Percentiles rank a stretch among this genome's conserved stretches.
phyloP scores from a whole-genome alignment of 225 moss, liverwort and hornwort genomes.

The Pseudoscleropodium purum region DNA sequence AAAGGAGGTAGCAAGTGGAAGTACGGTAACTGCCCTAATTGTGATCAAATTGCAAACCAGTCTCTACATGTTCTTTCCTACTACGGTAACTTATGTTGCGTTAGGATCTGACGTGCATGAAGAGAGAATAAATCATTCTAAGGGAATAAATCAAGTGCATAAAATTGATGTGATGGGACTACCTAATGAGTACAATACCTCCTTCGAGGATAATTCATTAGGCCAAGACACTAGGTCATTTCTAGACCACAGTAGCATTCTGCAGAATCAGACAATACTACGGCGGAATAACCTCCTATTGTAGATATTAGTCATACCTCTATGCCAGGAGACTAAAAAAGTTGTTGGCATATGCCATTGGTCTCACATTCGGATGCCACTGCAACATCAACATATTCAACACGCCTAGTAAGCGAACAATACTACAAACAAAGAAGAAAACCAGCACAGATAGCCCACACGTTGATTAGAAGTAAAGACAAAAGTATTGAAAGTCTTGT shows the following conservation, averaged over 20 bases:
- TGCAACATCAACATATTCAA: slow-evolving; percentile 18
- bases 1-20: neutral
- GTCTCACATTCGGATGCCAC: slow-evolving; percentile 91
- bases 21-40: neutral
- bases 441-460: neutral
- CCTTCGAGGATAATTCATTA: slow-evolving; percentile 24
- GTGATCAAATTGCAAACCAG: neutral
- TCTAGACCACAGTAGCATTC: neutral
- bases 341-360: slow-evolving; percentile 95
- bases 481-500: neutral
- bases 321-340: slow-evolving; percentile 91
- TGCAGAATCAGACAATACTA: slow-evolving; percentile 8
- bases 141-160: neutral
- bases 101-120: neutral
- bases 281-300: slow-evolving; percentile 4
- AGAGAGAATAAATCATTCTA: neutral
- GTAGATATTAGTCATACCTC: neutral
- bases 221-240: neutral
- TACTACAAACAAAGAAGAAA: neutral
- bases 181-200: slow-evolving; percentile 19
- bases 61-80: neutral
- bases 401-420: neutral
- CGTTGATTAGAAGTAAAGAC: neutral
- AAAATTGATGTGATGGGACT: slow-evolving; percentile 8
- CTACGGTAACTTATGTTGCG: neutral